These are phyloP conservation scores for Aspergillus vadensis DNA, from an alignment of 2,329 filamentous ascomycete genomes.

Conservation along the genomic window DNA sequence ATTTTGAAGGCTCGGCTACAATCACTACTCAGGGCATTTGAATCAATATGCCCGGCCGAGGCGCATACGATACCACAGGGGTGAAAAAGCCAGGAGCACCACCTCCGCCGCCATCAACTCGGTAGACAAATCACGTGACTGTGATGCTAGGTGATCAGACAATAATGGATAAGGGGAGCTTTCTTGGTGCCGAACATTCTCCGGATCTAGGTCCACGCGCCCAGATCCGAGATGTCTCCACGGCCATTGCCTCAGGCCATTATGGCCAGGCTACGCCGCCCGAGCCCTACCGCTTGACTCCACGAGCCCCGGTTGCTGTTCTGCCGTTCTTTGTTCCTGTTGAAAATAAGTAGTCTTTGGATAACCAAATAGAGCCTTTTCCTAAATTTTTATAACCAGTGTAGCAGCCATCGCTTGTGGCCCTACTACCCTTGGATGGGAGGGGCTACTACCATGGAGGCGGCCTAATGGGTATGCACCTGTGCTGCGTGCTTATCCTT, in stretches of 20 bases:
- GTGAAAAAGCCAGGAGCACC: background rate
- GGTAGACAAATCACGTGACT: background rate
- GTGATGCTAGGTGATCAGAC: background rate
- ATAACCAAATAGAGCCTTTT: background rate
- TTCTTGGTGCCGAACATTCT: background rate
- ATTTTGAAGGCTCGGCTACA: background rate
- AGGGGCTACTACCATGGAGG: background rate
- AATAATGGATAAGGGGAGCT: background rate
- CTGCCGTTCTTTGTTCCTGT: conserved; percentile 1
- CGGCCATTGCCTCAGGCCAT: background rate
- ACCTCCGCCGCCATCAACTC: background rate
- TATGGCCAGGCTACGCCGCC: background rate
- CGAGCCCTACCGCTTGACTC: background rate
- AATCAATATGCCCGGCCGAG: background rate
- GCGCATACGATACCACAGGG: background rate
- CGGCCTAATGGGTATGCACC: background rate
- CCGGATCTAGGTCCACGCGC: background rate
- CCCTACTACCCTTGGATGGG: background rate
- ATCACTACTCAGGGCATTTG: background rate
- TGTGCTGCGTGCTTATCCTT: background rate
- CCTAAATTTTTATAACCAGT: background rate
- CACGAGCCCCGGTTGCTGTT: background rate
- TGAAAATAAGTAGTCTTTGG: background rate
- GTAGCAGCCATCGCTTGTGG: background rate
- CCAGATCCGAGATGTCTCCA: background rate